Evolutionary conservation across 2,329 filamentous ascomycete genomes (phyloP).

Genomic region (Beauveria sp.): DNA sequence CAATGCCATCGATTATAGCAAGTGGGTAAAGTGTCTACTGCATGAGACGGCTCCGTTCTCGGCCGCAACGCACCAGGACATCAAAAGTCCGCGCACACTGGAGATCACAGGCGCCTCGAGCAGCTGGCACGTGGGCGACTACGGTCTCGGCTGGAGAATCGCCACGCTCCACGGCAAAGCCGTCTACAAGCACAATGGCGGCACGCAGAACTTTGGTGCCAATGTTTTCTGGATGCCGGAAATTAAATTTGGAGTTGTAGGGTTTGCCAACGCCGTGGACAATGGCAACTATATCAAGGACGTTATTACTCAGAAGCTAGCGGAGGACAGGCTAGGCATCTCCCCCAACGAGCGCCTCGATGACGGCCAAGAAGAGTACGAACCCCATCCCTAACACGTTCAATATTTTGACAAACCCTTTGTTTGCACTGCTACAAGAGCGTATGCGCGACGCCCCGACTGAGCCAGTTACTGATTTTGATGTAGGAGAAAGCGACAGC

Average conservation of each 20-base stretch:
- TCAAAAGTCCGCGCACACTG: background rate
- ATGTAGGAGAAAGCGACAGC: background rate
- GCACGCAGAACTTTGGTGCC: conserved; percentile 11
- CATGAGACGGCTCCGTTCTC: conserved; percentile 10
- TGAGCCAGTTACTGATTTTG: background rate
- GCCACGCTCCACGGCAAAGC: conserved; percentile 14
- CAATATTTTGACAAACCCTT: too few species aligned
- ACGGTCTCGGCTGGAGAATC: conserved; percentile 15
- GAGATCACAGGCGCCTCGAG: too few species aligned
- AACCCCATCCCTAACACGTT: too few species aligned
- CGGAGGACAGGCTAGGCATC: conserved; percentile 16
- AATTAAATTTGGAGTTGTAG: conserved; percentile 14
- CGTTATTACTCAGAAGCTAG: conserved; percentile 12
- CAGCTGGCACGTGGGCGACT: conserved; percentile 11
- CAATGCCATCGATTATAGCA: conserved; percentile 37
- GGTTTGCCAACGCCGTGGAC: conserved; percentile 29
- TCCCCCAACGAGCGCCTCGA: conserved; percentile 8
- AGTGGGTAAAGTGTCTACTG: conserved; percentile 39
- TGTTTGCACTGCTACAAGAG: too few species aligned
- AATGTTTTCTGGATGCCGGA: conserved; percentile 17
- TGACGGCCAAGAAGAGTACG: too few species aligned
- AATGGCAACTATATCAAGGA: conserved; percentile 24
- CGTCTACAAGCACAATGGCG: conserved; percentile 15
- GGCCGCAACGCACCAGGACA: background rate
- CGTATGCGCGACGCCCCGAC: too few species aligned